phyloP scores from a whole-genome alignment of 1,284 basidiomycete species.

The Erythrobasidium hasegawianum region DNA sequence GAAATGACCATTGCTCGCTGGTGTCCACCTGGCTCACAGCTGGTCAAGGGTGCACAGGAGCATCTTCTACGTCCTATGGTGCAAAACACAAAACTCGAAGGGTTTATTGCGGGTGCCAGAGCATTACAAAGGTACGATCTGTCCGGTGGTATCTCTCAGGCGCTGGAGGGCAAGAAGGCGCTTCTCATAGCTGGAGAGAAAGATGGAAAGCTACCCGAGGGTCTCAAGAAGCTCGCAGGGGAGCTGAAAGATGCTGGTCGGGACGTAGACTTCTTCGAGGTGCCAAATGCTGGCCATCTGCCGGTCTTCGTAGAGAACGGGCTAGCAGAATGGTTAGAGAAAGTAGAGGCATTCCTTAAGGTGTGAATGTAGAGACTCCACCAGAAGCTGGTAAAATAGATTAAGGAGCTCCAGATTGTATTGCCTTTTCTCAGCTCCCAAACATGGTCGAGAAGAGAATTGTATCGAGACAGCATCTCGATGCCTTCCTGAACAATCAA shows the following conservation, averaged over 20 bases:
- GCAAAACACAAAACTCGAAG: constrained; percentile 48
- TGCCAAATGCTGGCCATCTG: constrained; percentile 50
- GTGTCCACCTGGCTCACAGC: constrained; percentile 47
- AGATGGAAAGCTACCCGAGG: constrained; percentile 51
- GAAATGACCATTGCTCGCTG: constrained; percentile 51
- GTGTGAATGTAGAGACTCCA: too few species aligned
- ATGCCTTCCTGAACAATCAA: constrained; percentile 69
- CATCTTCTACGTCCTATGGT: constrained; percentile 46
- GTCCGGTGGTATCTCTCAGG: constrained; percentile 46
- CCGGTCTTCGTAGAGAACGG: constrained; percentile 50
- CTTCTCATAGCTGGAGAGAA: constrained; percentile 51
- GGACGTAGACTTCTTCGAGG: constrained; percentile 45
- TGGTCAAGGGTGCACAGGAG: constrained; percentile 41
- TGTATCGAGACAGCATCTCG: constrained; percentile 70
- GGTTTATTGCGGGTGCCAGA: constrained; percentile 49
- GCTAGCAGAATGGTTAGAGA: constrained; percentile 46
- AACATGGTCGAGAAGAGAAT: constrained; percentile 61
- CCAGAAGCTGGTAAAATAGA: too few species aligned
- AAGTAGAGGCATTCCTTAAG: constrained; percentile 36
- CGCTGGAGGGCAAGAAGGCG: constrained; percentile 45
- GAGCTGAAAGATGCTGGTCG: constrained; percentile 46
- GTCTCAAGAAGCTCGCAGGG: constrained; percentile 45
- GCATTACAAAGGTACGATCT: constrained; percentile 52
- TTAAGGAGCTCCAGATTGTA: too few species aligned
- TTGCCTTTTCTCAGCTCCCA: too few species aligned